These are phyloP conservation scores for Lactarius indigo DNA, from an alignment of 768 basidiomycete genomes.

Conservation along the genomic window DNA sequence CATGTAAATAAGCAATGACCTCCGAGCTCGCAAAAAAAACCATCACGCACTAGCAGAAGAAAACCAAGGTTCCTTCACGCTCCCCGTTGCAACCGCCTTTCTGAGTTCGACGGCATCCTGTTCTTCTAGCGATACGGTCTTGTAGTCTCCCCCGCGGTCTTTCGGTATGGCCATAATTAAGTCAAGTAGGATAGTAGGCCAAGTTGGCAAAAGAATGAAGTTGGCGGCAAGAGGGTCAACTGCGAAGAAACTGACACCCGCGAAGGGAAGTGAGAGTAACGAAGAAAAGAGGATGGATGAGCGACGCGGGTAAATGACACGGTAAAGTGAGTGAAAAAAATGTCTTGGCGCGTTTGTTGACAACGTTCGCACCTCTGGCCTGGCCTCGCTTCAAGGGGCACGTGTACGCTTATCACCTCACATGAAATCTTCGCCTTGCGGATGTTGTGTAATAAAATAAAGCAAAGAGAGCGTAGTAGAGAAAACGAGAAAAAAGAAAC, in stretches of 20 bases:
- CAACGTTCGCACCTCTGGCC: background rate
- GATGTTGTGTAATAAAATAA: background rate
- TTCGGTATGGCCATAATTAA: slow-evolving; percentile 16
- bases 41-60: slow-evolving; percentile 32
- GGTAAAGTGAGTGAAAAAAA: background rate
- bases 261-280: background rate
- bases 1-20: background rate
- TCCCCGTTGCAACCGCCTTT: slow-evolving; percentile 46
- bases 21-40: background rate
- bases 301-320: background rate
- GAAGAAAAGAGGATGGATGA: background rate
- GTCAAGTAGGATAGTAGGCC: background rate
- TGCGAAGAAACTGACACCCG: background rate
- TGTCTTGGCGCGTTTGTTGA: background rate
- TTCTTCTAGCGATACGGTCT: slow-evolving; percentile 29
- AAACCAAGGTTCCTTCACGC: slow-evolving; percentile 30
- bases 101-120: slow-evolving; percentile 52
- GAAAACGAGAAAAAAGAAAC: background rate
- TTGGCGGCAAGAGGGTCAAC: background rate
- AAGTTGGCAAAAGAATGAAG: background rate
- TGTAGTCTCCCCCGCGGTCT: slow-evolving; percentile 27
- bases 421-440: background rate
- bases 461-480: background rate
- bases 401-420: background rate
- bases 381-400: background rate